Percentiles rank a stretch among this genome's conserved stretches.
phyloP scores from a whole-genome alignment of 805 yeast genomes.

The Kazachstania martiniae region DNA sequence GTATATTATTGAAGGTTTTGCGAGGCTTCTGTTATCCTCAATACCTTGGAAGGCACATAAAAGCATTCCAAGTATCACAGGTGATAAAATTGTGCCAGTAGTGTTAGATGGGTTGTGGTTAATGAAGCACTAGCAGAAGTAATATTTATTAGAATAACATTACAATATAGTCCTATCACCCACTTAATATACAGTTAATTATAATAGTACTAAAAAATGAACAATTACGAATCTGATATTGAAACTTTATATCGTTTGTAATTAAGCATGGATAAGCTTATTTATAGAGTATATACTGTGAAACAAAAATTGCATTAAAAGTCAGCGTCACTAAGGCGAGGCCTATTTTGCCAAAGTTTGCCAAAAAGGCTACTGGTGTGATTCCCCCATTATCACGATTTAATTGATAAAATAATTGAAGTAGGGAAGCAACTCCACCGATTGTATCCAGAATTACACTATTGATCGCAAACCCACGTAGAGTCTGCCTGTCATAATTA shows the following conservation, averaged over 20 bases:
- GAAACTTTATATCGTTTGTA: no score
- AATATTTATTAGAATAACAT: no score
- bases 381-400: slow-evolving; percentile 13
- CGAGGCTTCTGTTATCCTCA: background rate
- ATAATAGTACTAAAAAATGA: no score
- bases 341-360: slow-evolving; percentile 32
- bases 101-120: background rate
- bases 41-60: background rate
- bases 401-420: slow-evolving; percentile 18
- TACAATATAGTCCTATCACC: background rate
- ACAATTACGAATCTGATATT: no score
- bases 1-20: background rate
- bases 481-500: slow-evolving; percentile 67
- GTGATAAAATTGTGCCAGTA: background rate
- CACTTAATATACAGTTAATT: no score
- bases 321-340: slow-evolving; percentile 30
- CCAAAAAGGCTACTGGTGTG: slow-evolving; percentile 16
- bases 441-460: slow-evolving; percentile 29
- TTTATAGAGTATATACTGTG: slow-evolving; percentile 29
- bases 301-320: slow-evolving; percentile 30
- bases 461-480: slow-evolving; percentile 74
- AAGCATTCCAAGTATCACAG: background rate
- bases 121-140: background rate
- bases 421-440: slow-evolving; percentile 29
- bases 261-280: no score